Percentiles rank a stretch among this genome's conserved stretches.
phyloP scores from a whole-genome alignment of 2,329 filamentous ascomycete species.

The Aspergillus piperis region DNA sequence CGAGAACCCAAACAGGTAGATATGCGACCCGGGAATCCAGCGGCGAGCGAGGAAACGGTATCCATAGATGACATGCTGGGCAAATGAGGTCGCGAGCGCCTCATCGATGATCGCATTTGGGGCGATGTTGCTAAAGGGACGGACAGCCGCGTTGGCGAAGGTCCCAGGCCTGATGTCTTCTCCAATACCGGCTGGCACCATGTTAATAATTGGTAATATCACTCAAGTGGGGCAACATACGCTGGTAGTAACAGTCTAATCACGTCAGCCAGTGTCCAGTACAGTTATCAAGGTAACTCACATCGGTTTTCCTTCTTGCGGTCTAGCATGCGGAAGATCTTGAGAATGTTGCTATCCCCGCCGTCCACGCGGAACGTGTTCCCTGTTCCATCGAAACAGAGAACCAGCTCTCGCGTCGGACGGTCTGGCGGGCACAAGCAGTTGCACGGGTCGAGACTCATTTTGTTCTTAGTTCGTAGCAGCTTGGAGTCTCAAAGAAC shows the following conservation, averaged over 20 bases:
- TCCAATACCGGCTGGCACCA: slow-evolving; percentile 21
- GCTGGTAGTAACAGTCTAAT: slow-evolving; percentile 26
- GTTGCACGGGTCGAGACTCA: background rate
- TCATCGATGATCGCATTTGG: slow-evolving; percentile 16
- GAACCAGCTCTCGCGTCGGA: slow-evolving; percentile 26
- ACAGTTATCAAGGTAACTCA: slow-evolving; percentile 5
- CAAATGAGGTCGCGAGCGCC: slow-evolving; percentile 21
- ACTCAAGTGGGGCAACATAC: slow-evolving; percentile 6
- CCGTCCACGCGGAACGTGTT: slow-evolving; percentile 42
- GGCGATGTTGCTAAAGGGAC: slow-evolving; percentile 13
- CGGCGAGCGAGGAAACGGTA: slow-evolving; percentile 25
- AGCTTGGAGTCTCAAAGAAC: background rate
- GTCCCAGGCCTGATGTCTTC: slow-evolving; percentile 16
- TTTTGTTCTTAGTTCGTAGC: background rate
- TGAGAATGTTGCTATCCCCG: slow-evolving; percentile 47
- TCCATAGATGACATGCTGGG: slow-evolving; percentile 23
- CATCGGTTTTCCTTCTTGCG: slow-evolving; percentile 28
- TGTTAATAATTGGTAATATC: background rate
- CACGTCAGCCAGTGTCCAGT: background rate
- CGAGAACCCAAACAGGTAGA: slow-evolving; percentile 29
- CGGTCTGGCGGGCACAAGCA: background rate
- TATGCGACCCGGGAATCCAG: slow-evolving; percentile 16
- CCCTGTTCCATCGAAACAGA: slow-evolving; percentile 46
- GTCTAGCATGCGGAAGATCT: slow-evolving; percentile 44
- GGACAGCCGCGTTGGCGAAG: slow-evolving; percentile 15